Evolutionary conservation across 805 yeast genomes (phyloP).

Genomic region (Wickerhamomyces bovis): DNA sequence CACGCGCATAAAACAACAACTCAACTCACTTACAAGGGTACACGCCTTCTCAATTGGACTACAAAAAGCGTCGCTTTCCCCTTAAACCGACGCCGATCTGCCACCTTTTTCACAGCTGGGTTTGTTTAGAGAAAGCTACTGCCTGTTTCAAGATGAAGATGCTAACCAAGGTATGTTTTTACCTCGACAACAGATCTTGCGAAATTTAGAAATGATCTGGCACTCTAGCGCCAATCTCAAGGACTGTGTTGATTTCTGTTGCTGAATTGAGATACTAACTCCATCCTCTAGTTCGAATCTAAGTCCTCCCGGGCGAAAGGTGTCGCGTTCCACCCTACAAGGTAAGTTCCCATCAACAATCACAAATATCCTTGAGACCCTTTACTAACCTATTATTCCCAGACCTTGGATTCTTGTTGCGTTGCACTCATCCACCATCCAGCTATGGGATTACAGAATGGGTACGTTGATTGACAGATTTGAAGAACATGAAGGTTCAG

Average conservation of each 20-base stretch:
- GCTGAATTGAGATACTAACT: constrained; percentile 6
- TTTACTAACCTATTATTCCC: constrained; percentile 18
- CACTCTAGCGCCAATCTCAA: not conserved
- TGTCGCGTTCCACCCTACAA: constrained; percentile 91
- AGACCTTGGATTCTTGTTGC: constrained; percentile 97
- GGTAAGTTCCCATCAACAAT: constrained; percentile 28
- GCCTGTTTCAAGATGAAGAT: constrained; percentile 59
- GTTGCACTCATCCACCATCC: constrained; percentile 95
- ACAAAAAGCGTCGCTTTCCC: not conserved
- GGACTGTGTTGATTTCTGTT: not conserved
- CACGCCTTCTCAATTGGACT: not conserved
- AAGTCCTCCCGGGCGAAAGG: constrained; percentile 97
- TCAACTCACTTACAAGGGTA: not conserved
- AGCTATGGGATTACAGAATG: constrained; percentile 99
- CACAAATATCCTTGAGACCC: not conserved
- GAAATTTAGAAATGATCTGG: not conserved
- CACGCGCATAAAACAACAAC: constrained; percentile 8
- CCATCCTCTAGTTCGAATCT: constrained; percentile 70
- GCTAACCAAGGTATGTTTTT: constrained; percentile 57
- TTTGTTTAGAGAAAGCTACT: not conserved
- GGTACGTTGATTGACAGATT: constrained; percentile 94
- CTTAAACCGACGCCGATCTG: not conserved
- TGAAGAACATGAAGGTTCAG: constrained; percentile 98
- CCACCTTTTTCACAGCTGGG: not conserved
- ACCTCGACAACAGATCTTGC: not conserved